phyloP scores from a whole-genome alignment of 1,284 basidiomycete species.

The Fomitopsis betulina region DNA sequence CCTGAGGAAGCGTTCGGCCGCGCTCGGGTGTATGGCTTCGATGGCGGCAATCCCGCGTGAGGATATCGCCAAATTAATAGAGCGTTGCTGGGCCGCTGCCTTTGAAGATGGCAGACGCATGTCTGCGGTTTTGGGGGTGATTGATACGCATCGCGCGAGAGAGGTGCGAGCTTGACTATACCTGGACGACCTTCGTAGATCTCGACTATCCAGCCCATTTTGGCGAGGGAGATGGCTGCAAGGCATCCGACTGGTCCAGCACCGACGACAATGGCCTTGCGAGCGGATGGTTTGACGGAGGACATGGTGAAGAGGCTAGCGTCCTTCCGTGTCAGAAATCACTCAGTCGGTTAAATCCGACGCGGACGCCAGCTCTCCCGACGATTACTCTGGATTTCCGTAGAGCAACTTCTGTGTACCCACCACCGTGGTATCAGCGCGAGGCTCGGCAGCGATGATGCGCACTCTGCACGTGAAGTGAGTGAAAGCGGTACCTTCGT shows the following conservation, averaged over 20 bases:
- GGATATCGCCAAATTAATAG: slow-evolving; percentile 96
- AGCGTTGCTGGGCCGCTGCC: slow-evolving; percentile 65
- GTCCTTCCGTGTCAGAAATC: slow-evolving; percentile 1
- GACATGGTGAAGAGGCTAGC: background rate
- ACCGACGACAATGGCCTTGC: slow-evolving; percentile 66
- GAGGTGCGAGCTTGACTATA: slow-evolving; percentile 33
- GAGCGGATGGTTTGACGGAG: background rate
- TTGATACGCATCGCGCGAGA: slow-evolving; percentile 12
- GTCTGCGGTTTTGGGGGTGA: slow-evolving; percentile 39
- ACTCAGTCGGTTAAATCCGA: background rate
- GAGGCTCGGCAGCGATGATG: background rate
- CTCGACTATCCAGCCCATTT: slow-evolving; percentile 85
- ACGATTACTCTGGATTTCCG: background rate
- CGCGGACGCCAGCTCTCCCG: background rate
- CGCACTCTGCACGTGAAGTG: background rate
- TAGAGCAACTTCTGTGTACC: background rate
- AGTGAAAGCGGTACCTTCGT: background rate
- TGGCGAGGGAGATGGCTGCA: slow-evolving; percentile 81
- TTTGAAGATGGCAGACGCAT: slow-evolving; percentile 67
- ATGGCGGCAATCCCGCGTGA: slow-evolving; percentile 89
- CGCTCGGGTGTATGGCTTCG: slow-evolving; percentile 70
- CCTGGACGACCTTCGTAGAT: slow-evolving; percentile 88
- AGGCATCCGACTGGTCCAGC: slow-evolving; percentile 96
- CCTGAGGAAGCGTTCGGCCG: slow-evolving; percentile 72
- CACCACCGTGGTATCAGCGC: background rate